Conservation (phyloP, 306 rosid species). For the Quercus agrifolia region DNA sequence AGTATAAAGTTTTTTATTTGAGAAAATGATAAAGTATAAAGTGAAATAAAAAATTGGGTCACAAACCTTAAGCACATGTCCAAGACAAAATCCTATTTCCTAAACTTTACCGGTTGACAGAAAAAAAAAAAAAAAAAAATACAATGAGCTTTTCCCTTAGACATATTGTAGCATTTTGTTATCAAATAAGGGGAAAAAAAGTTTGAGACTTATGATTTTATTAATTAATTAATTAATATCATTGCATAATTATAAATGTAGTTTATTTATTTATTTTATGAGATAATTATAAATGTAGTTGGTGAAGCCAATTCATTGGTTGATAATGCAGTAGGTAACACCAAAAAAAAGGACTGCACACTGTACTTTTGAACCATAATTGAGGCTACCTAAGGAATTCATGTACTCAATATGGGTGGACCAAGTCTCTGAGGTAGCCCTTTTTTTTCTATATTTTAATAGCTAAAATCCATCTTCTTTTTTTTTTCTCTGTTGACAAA, state of each 20-base stretch:
- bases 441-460: neutral
- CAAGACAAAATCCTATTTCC: too few species aligned
- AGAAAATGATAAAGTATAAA: too few species aligned
- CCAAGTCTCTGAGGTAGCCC: neutral
- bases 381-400: neutral
- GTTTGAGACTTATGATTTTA: too few species aligned
- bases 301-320: conserved; percentile 15
- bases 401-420: neutral
- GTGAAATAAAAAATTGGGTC: too few species aligned
- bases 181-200: too few species aligned
- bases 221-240: neutral
- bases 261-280: too few species aligned
- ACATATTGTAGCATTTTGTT: too few species aligned
- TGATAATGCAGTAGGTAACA: conserved; percentile 7
- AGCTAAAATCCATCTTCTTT: neutral
- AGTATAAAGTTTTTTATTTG: rapidly evolving
- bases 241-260: neutral
- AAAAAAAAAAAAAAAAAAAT: neutral
- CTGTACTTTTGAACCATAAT: neutral
- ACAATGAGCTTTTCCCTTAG: neutral
- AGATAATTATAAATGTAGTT: neutral
- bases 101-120: neutral
- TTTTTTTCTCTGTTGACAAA: too few species aligned
- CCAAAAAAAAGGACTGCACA: neutral
- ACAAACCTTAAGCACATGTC: too few species aligned